Percentiles rank a stretch among this genome's conserved stretches.
Conservation (phyloP, 805 yeast genomes). For the Yarrowia keelungensis region DNA sequence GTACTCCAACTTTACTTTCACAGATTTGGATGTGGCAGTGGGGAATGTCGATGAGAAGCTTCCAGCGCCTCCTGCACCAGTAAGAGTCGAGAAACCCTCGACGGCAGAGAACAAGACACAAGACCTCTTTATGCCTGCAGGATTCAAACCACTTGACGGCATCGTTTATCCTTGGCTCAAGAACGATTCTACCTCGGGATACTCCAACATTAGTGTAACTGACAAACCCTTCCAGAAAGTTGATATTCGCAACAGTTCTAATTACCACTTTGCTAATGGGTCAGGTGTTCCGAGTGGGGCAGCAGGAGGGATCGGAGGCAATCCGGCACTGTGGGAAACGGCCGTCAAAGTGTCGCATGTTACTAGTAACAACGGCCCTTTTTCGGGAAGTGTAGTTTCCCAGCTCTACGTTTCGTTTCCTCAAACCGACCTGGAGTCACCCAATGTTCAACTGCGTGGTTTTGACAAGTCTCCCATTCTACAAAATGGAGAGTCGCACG, state of each 20-base stretch:
- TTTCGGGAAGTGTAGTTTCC: conserved; percentile 57
- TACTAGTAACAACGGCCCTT: conserved; percentile 57
- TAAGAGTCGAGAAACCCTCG: background rate
- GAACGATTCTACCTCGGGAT: background rate
- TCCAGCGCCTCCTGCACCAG: background rate
- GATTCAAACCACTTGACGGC: conserved; percentile 61
- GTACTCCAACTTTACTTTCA: conserved; percentile 54
- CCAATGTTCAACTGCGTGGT: conserved; percentile 63
- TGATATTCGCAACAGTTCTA: background rate
- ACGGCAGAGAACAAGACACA: background rate
- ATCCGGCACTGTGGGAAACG: conserved; percentile 64
- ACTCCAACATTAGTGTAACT: background rate
- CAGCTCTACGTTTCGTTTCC: conserved; percentile 61
- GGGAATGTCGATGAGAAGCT: too few relatives aligned
- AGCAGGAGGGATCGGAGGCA: conserved; percentile 61
- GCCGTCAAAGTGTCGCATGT: conserved; percentile 56
- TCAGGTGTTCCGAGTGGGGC: conserved; percentile 54
- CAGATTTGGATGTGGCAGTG: conserved; percentile 50
- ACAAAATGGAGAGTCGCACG: conserved; percentile 53
- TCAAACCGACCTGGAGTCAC: conserved; percentile 52
- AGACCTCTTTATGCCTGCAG: conserved; percentile 59
- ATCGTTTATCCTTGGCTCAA: conserved; percentile 57
- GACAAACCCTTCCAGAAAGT: conserved; percentile 38
- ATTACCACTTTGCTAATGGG: background rate
- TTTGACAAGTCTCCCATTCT: conserved; percentile 61